These are phyloP conservation scores for Aureobasidium namibiae DNA, from an alignment of 2,329 filamentous ascomycete species.

Conservation along the genomic window DNA sequence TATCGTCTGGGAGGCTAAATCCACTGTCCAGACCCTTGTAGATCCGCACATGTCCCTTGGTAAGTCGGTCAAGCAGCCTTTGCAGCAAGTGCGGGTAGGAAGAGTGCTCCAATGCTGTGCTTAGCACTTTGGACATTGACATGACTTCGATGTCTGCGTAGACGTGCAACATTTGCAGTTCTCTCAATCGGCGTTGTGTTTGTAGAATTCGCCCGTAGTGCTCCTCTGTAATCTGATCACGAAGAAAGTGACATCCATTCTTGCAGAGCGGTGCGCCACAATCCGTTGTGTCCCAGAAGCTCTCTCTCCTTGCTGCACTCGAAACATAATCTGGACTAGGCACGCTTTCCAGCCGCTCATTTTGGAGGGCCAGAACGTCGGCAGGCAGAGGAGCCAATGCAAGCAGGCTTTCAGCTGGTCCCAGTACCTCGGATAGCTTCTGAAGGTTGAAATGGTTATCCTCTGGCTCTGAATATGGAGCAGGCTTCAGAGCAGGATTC, in stretches of 20 bases:
- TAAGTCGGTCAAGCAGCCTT: slow-evolving; percentile 12
- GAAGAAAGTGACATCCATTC: slow-evolving; percentile 11
- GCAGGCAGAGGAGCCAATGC: slow-evolving; percentile 1
- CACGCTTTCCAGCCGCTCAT: not conserved
- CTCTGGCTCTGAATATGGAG: not conserved
- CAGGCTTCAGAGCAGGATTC: not conserved
- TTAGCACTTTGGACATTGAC: slow-evolving; percentile 4
- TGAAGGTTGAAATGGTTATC: slow-evolving; percentile 3
- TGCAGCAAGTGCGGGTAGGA: slow-evolving; percentile 11
- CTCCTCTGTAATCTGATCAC: slow-evolving; percentile 13
- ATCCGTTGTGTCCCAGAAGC: slow-evolving; percentile 14
- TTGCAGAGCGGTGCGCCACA: slow-evolving; percentile 13
- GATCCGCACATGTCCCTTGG: slow-evolving; percentile 9
- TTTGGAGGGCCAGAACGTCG: slow-evolving; percentile 1
- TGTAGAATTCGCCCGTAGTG: slow-evolving; percentile 14
- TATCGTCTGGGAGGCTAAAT: slow-evolving; percentile 13
- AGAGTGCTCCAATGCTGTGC: slow-evolving; percentile 10
- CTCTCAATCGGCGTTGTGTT: slow-evolving; percentile 14
- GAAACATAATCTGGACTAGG: slow-evolving; percentile 9
- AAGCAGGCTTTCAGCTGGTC: slow-evolving; percentile 12
- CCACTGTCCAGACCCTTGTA: slow-evolving; percentile 16
- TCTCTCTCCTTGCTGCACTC: slow-evolving; percentile 3
- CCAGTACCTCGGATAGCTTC: slow-evolving; percentile 12
- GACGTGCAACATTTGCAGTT: slow-evolving; percentile 15
- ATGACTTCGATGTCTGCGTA: slow-evolving; percentile 14